A percentile compares a stretch with the other conserved stretches of the same genome.
Conservation (phyloP, 176 grass and related monocot species). For the Aegilops tauschii region DNA sequence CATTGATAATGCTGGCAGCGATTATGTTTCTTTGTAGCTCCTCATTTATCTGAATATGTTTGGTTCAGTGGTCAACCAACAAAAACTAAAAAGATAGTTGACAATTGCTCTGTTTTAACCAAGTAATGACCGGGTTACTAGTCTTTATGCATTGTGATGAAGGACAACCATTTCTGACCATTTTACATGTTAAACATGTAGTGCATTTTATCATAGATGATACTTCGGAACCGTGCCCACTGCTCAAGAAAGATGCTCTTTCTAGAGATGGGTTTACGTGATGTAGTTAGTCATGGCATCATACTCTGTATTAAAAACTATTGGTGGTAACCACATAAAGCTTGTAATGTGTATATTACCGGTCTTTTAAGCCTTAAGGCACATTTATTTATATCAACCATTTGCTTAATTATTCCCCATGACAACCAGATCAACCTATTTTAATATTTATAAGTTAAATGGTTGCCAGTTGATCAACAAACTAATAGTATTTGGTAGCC, state of each 20-base stretch:
- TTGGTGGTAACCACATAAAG: not conserved
- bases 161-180: not conserved
- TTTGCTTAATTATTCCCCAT: not conserved
- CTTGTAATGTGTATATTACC: not conserved
- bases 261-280: not conserved
- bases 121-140: not conserved
- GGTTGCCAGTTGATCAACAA: constrained; percentile 15
- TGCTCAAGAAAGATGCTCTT: not conserved
- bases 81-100: not conserved
- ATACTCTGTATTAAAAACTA: not conserved
- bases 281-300: not conserved
- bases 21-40: not conserved
- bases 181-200: not conserved
- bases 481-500: constrained; percentile 6
- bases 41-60: constrained; percentile 2
- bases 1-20: not conserved
- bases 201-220: not conserved
- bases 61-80: not conserved
- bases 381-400: not conserved
- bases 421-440: not conserved
- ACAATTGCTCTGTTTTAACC: not conserved
- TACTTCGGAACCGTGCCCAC: not conserved
- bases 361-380: not conserved
- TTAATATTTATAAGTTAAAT: constrained; percentile 5
- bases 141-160: not conserved